phyloP scores from a whole-genome alignment of 345 rosid genomes.

The Brassica juncea region DNA sequence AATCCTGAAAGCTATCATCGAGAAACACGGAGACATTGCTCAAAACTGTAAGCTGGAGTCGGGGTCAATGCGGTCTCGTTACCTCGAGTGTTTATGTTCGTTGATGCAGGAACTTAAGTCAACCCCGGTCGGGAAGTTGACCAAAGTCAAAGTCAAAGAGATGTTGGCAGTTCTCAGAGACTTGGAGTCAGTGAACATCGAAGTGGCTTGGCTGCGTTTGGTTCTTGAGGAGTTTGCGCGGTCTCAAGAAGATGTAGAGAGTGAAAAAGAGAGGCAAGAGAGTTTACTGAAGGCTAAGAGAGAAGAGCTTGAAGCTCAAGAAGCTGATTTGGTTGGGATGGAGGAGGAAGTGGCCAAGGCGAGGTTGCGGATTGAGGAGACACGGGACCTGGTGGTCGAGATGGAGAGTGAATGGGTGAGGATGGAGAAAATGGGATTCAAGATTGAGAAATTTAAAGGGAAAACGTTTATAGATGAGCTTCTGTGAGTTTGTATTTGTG shows the following conservation, averaged over 20 bases:
- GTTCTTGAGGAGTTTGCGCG: constrained; percentile 54
- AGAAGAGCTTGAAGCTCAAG: constrained; percentile 49
- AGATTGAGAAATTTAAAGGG: constrained; percentile 50
- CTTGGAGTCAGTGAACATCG: constrained; percentile 61
- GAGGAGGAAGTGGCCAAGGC: constrained; percentile 51
- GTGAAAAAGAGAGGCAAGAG: constrained; percentile 50
- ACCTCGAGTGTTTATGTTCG: constrained; percentile 70
- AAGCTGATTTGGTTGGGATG: constrained; percentile 47
- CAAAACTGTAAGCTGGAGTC: constrained; percentile 67
- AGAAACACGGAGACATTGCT: constrained; percentile 76
- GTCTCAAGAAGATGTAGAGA: constrained; percentile 43
- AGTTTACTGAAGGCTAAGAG: constrained; percentile 42
- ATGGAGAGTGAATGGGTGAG: constrained; percentile 49
- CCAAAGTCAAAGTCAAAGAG: constrained; percentile 63
- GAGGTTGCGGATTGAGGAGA: constrained; percentile 43
- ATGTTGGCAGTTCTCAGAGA: constrained; percentile 72
- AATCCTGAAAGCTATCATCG: constrained; percentile 51
- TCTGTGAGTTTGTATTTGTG: constrained; percentile 38
- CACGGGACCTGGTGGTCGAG: constrained; percentile 42
- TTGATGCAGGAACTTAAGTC: constrained; percentile 72
- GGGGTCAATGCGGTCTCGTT: constrained; percentile 58
- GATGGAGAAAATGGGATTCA: constrained; percentile 44
- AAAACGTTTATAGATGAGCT: constrained; percentile 56
- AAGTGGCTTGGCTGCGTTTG: constrained; percentile 61
- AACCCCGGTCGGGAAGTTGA: constrained; percentile 49